Evolutionary conservation across 257 asterid species (phyloP).

Genomic region (Solanum tarijense): DNA sequence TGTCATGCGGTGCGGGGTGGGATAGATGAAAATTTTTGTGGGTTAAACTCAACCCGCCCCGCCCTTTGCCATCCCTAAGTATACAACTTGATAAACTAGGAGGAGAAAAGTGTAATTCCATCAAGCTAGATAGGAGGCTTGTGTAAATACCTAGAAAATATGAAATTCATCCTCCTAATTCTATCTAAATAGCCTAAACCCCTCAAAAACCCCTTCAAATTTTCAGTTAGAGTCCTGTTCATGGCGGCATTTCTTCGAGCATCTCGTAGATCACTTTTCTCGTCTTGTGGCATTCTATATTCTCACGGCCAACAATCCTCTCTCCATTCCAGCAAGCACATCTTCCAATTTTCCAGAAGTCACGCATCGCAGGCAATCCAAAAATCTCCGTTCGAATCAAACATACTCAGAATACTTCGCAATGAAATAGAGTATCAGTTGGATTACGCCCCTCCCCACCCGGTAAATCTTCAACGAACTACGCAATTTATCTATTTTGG

Average conservation of each 20-base stretch:
- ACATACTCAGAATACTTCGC: constrained; percentile 6
- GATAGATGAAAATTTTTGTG: too few relatives aligned
- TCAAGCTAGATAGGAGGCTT: not conserved
- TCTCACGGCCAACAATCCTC: not conserved
- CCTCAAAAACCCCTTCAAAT: not conserved
- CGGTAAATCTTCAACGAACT: not conserved
- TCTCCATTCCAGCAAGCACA: not conserved
- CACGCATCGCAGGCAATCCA: not conserved
- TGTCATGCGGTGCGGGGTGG: too few relatives aligned
- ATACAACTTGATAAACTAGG: not conserved
- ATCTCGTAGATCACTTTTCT: not conserved
- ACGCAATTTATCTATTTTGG: not conserved
- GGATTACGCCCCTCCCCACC: constrained; percentile 8
- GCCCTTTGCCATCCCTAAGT: too few relatives aligned
- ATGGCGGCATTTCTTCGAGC: constrained; percentile 7
- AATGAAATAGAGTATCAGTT: constrained; percentile 6
- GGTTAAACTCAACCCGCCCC: too few relatives aligned
- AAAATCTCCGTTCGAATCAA: constrained; percentile 1
- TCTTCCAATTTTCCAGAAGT: not conserved
- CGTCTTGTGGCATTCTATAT: not conserved
- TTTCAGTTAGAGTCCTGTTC: not conserved
- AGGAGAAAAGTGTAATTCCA: not conserved
- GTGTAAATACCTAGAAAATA: not conserved
- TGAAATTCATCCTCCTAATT: not conserved
- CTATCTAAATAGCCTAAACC: not conserved